phyloP scores from a whole-genome alignment of 495 filamentous ascomycete species.

The Penicillium waksmanii region DNA sequence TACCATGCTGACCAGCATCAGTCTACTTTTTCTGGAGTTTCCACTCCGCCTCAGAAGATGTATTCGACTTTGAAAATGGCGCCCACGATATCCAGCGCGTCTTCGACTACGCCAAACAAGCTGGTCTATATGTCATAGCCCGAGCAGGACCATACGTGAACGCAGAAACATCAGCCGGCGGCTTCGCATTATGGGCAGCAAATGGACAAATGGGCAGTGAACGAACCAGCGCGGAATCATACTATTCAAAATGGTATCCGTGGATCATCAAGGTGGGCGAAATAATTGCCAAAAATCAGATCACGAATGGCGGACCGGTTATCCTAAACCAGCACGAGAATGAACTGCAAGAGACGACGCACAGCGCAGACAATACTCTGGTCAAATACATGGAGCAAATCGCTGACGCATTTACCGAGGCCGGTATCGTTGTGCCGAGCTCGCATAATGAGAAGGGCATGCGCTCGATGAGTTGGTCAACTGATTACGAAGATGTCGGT shows the following conservation, averaged over 20 bases:
- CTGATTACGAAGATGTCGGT: constrained; percentile 57
- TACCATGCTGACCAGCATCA: no score
- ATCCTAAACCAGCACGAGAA: constrained; percentile 60
- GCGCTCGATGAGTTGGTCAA: constrained; percentile 55
- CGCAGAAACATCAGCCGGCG: constrained; percentile 54
- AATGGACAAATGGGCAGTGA: constrained; percentile 53
- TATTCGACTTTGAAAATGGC: constrained; percentile 59
- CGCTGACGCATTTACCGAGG: constrained; percentile 45
- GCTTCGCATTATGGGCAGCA: constrained; percentile 54
- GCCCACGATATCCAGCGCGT: constrained; percentile 56
- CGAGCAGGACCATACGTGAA: constrained; percentile 65
- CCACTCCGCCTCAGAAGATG: constrained; percentile 51
- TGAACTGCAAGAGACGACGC: constrained; percentile 49
- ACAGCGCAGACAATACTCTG: constrained; percentile 40
- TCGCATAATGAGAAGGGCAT: constrained; percentile 58
- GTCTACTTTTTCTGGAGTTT: constrained; percentile 63
- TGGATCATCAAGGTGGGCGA: constrained; percentile 50
- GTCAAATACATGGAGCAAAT: constrained; percentile 58
- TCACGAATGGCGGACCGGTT: constrained; percentile 56
- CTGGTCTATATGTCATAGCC: constrained; percentile 61
- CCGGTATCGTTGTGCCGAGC: constrained; percentile 56
- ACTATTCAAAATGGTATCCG: constrained; percentile 47
- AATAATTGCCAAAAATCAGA: constrained; percentile 52
- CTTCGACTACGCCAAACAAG: constrained; percentile 58
- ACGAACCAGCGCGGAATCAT: constrained; percentile 45